Evolutionary conservation across 805 yeast species (phyloP).

Genomic region (Osmozyma mogii): DNA sequence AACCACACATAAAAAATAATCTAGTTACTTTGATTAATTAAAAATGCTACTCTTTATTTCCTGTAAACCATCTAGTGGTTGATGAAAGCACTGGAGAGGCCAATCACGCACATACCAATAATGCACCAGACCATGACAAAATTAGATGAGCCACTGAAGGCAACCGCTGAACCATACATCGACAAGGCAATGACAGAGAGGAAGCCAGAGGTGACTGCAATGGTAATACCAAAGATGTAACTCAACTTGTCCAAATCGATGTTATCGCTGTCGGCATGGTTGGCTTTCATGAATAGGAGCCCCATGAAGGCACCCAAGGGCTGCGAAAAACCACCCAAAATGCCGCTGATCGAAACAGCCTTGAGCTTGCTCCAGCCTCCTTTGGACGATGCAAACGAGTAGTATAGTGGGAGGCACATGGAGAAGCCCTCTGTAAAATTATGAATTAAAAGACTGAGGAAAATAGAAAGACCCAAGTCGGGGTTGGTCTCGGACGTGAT

Average conservation of each 20-base stretch:
- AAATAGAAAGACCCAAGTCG: constrained; percentile 67
- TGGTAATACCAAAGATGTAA: constrained; percentile 48
- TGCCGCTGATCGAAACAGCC: constrained; percentile 58
- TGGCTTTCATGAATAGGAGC: constrained; percentile 35
- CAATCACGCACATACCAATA: constrained; percentile 51
- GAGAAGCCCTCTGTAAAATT: constrained; percentile 92
- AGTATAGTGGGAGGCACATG: constrained; percentile 83
- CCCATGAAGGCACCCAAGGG: constrained; percentile 85
- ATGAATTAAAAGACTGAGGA: constrained; percentile 79
- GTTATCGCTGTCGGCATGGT: constrained; percentile 20
- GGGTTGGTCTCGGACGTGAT: constrained; percentile 63
- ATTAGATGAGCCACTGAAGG: constrained; percentile 57
- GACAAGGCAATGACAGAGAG: constrained; percentile 73
- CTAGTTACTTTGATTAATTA: too few relatives aligned
- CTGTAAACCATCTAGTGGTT: too few relatives aligned
- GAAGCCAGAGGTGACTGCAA: constrained; percentile 79
- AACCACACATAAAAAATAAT: too few relatives aligned
- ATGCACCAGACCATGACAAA: constrained; percentile 53
- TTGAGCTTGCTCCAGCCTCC: constrained; percentile 33
- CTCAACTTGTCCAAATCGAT: constrained; percentile 21
- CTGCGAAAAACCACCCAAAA: constrained; percentile 78
- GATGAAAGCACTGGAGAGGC: constrained; percentile 30
- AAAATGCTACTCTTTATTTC: too few relatives aligned
- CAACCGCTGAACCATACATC: constrained; percentile 77
- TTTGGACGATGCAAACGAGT: constrained; percentile 60